These are phyloP conservation scores for Alternaria gaisen DNA, from an alignment of 2,329 filamentous ascomycete species.

Conservation along the genomic window DNA sequence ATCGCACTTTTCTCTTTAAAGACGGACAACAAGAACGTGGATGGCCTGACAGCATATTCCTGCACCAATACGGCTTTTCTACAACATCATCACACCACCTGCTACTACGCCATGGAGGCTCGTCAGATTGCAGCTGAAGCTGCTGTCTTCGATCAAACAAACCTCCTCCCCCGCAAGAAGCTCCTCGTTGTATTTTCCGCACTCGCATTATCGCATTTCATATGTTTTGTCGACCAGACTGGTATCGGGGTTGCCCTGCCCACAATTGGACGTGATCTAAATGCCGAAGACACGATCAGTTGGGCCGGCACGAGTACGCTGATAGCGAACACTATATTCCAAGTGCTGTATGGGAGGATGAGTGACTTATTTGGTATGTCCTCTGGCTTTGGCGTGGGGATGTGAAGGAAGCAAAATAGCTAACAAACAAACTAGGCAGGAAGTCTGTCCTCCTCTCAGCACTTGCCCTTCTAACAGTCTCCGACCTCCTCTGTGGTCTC, in stretches of 20 bases:
- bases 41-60: background rate
- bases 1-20: background rate
- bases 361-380: slow-evolving; percentile 65
- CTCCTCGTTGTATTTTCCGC: slow-evolving; percentile 62
- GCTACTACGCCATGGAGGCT: slow-evolving; percentile 2
- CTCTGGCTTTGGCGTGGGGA: background rate
- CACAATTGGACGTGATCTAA: slow-evolving; percentile 48
- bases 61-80: background rate
- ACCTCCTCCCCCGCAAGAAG: slow-evolving; percentile 63
- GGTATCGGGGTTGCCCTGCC: slow-evolving; percentile 58
- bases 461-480: slow-evolving; percentile 62
- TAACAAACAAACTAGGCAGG: slow-evolving; percentile 15
- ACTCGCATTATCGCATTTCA: slow-evolving; percentile 62
- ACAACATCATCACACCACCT: background rate
- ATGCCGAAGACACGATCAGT: slow-evolving; percentile 60
- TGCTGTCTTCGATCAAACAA: slow-evolving; percentile 56
- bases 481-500: slow-evolving; percentile 68
- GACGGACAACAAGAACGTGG: background rate
- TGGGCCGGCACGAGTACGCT: slow-evolving; percentile 65
- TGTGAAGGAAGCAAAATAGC: background rate
- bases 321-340: slow-evolving; percentile 69
- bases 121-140: slow-evolving; percentile 25
- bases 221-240: slow-evolving; percentile 67
- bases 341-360: slow-evolving; percentile 69
- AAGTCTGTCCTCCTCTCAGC: slow-evolving; percentile 61